These are phyloP conservation scores for Lichenothelia convexa DNA, from an alignment of 495 filamentous ascomycete species.

Conservation along the genomic window DNA sequence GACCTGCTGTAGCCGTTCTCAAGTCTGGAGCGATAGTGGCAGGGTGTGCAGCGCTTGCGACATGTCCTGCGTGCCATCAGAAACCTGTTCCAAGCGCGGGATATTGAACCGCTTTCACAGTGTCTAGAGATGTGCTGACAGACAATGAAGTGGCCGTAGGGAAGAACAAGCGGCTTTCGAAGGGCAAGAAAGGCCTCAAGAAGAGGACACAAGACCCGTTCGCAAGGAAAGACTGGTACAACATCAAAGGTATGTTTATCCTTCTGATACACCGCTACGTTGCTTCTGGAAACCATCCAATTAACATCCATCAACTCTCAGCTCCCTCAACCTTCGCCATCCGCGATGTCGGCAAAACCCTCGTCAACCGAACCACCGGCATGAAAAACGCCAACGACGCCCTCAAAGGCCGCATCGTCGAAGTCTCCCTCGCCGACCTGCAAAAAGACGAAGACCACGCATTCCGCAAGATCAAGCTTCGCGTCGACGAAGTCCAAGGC, in stretches of 20 bases:
- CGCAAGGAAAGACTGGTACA: slow-evolving; percentile 96
- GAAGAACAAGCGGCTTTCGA: slow-evolving; percentile 99
- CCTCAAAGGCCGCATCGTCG: slow-evolving; percentile 94
- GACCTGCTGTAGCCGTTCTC: no score
- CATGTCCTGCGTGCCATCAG: no score
- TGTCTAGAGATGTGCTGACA: no score
- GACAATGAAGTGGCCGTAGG: slow-evolving; percentile 32
- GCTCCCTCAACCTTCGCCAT: slow-evolving; percentile 11
- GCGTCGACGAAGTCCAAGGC: slow-evolving; percentile 95
- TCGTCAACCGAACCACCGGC: slow-evolving; percentile 98
- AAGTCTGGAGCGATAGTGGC: no score
- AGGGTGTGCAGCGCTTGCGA: no score
- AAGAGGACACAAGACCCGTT: slow-evolving; percentile 97
- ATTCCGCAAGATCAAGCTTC: slow-evolving; percentile 98
- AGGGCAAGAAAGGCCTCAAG: slow-evolving; percentile 99
- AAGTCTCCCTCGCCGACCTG: slow-evolving; percentile 94
- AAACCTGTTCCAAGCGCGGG: no score
- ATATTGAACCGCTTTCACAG: no score
- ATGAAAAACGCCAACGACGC: slow-evolving; percentile 99
- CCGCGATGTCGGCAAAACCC: slow-evolving; percentile 86
- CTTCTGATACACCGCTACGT: no score
- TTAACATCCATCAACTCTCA: slow-evolving; percentile 10
- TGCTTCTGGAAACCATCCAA: no score
- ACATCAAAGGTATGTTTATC: slow-evolving; percentile 91
- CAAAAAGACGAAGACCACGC: slow-evolving; percentile 99